Evolutionary conservation across 306 rosid genomes (phyloP), one percentile per base, ranked within the genome.

Genomic region (Glycyrrhiza uralensis): DNA sequence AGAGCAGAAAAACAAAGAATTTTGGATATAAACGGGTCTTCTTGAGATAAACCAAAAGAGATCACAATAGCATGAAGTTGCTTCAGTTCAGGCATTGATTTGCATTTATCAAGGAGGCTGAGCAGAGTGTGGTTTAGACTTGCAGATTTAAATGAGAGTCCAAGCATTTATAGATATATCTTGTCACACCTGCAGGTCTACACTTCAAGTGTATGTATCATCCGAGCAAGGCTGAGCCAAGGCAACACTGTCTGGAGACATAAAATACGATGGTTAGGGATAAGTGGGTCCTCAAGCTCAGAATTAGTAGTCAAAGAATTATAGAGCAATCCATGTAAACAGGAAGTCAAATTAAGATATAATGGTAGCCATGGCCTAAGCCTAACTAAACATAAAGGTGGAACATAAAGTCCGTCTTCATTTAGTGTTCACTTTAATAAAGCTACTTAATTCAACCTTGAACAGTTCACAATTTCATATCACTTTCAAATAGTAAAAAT

Each of bases 1-100:
- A 89, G 78, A 3, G 96, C 86, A 2, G 84, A 71, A 66, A 85
- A 80, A 10, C 71, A 80, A 54, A 91, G 80, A 76, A 89, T 41
- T 77, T 65, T 72, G 45, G 87, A 88, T 35, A 72, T 33, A 28
- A 75, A 57, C 4, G 61, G 14, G 19, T 85, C 73, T 4, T 84
- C 86, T 56, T 84, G 91, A 55, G 85, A 85, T 66, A 89, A 69
- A 35, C 93, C 96, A 7, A 54, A 28, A 77, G 86, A 80, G 76
- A 79, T 62, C 78, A 86, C 44, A 46, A 87, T 44, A 55, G 96
- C 91, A 70, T 89, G 89, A 29, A 82, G 79, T 80, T 81, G 83
- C 79, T 79, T 91, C 47, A 91, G 81, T 29, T 89, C 88, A 41
- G 66, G 69, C 87, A 91, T 82, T 20, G 93, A 87, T 76, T 77